Evolutionary conservation across 2,329 filamentous ascomycete genomes (phyloP).

Genomic region (Colletotrichum sp.): DNA sequence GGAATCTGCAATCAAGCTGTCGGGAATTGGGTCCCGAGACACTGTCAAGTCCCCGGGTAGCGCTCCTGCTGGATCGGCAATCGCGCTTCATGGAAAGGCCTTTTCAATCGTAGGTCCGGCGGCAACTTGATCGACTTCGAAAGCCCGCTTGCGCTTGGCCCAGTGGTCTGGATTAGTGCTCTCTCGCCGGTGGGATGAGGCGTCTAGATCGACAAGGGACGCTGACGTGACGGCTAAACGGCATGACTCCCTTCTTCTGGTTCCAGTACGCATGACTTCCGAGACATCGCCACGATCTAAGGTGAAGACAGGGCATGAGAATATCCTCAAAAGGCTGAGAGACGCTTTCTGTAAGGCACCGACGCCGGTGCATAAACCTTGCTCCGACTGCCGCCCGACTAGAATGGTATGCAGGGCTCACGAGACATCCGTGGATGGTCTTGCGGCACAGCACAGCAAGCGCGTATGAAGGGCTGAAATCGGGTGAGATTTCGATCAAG

Average conservation of each 20-base stretch:
- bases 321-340: neutral
- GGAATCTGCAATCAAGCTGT: neutral
- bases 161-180: neutral
- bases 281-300: neutral
- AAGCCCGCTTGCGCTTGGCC: neutral
- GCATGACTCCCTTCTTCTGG: neutral
- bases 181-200: neutral
- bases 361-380: neutral
- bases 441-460: neutral
- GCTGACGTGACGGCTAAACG: neutral
- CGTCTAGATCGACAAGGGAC: neutral
- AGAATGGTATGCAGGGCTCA: neutral
- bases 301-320: neutral
- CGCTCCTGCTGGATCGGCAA: neutral
- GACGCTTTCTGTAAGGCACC: neutral
- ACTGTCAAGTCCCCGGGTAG: neutral
- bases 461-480: accelerated
- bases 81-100: neutral
- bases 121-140: neutral
- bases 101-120: neutral
- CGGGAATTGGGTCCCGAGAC: neutral
- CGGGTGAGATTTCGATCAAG: neutral
- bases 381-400: neutral
- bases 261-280: neutral
- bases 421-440: neutral